Percentiles rank a stretch among this genome's conserved stretches.
phyloP scores from a whole-genome alignment of 441 rosid species.

The Sinapis alba region DNA sequence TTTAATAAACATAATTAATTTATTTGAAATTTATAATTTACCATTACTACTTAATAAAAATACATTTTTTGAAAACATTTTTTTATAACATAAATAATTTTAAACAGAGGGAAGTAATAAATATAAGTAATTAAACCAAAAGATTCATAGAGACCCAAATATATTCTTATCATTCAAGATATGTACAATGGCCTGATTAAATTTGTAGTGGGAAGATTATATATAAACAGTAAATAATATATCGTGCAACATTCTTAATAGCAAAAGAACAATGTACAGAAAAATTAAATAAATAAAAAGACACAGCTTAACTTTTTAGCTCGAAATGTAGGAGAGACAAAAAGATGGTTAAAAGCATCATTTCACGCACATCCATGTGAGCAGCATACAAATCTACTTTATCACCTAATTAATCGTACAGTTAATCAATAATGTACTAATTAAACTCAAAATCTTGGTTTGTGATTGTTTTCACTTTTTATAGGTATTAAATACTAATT shows the following conservation, averaged over 20 bases:
- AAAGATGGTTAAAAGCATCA: slow-evolving; percentile 36
- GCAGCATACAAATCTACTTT: slow-evolving; percentile 40
- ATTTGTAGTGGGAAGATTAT: not conserved
- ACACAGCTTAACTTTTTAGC: slow-evolving; percentile 43
- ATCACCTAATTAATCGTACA: slow-evolving; percentile 27
- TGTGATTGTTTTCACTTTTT: too few species aligned
- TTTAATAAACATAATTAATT: too few species aligned
- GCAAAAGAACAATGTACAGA: slow-evolving; percentile 27
- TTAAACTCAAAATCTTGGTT: slow-evolving; percentile 6
- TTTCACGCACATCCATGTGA: slow-evolving; percentile 50
- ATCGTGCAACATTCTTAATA: slow-evolving; percentile 31
- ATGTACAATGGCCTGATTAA: not conserved
- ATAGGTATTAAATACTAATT: too few species aligned
- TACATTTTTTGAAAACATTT: not conserved
- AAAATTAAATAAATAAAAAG: slow-evolving; percentile 29
- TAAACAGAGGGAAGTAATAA: too few species aligned
- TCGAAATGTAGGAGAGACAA: slow-evolving; percentile 39
- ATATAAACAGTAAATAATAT: slow-evolving; percentile 12
- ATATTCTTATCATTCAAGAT: not conserved
- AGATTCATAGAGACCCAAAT: not conserved
- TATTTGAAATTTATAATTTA: too few species aligned
- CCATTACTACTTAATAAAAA: not conserved
- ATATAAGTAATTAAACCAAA: not conserved
- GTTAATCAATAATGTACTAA: slow-evolving; percentile 22
- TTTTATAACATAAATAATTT: not conserved